These are phyloP conservation scores for Rhizopogon sp. DNA, from an alignment of 768 basidiomycete species.

Conservation along the genomic window DNA sequence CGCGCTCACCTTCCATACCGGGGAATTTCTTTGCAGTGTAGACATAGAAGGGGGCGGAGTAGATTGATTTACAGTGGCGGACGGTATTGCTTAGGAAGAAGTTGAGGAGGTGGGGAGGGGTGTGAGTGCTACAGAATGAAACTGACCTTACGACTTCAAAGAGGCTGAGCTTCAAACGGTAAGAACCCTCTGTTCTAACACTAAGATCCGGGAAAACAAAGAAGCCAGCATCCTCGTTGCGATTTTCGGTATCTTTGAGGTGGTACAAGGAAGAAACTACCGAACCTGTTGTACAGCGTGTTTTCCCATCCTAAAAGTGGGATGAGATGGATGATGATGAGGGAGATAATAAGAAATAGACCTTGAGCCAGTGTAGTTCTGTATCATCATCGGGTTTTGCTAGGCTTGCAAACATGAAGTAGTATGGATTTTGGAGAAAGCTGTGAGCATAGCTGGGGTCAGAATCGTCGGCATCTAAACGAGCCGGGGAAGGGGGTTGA, in stretches of 20 bases:
- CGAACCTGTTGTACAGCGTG: slow-evolving; percentile 85
- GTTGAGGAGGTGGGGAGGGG: not conserved
- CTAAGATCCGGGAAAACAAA: slow-evolving; percentile 96
- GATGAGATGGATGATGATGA: slow-evolving; percentile 1
- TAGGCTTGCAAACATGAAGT: slow-evolving; percentile 91
- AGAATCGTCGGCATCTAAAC: slow-evolving; percentile 27
- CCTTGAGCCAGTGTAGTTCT: slow-evolving; percentile 85
- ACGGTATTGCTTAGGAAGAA: slow-evolving; percentile 60
- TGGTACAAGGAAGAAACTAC: slow-evolving; percentile 91
- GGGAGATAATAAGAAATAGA: slow-evolving; percentile 17
- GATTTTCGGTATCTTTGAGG: slow-evolving; percentile 69
- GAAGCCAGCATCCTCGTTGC: slow-evolving; percentile 75
- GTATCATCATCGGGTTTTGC: slow-evolving; percentile 87
- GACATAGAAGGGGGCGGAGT: slow-evolving; percentile 87
- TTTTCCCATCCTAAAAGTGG: slow-evolving; percentile 74
- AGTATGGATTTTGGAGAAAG: slow-evolving; percentile 88
- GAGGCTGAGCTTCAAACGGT: slow-evolving; percentile 62
- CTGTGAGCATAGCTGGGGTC: slow-evolving; percentile 44
- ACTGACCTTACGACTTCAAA: slow-evolving; percentile 92
- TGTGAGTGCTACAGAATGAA: not conserved
- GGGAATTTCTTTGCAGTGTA: slow-evolving; percentile 97
- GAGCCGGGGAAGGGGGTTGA: slow-evolving; percentile 21
- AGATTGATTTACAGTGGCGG: slow-evolving; percentile 86
- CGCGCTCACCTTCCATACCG: slow-evolving; percentile 80
- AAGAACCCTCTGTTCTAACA: slow-evolving; percentile 89